These are phyloP conservation scores for Selaginella moellendorffii DNA, from an alignment of 75 land plant genomes.

Conservation along the genomic window DNA sequence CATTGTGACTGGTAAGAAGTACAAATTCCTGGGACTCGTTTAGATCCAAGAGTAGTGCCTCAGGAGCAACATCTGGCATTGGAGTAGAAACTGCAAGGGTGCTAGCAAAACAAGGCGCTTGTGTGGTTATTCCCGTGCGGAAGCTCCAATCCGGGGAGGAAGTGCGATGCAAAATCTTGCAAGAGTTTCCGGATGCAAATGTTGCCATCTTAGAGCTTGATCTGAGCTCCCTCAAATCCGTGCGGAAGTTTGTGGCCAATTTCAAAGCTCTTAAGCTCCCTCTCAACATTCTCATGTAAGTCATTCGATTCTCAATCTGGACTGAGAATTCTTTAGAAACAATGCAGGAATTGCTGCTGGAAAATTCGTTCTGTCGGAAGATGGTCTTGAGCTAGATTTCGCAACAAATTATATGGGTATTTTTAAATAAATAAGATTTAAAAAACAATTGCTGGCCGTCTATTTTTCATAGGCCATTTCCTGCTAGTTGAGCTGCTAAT, in stretches of 20 bases:
- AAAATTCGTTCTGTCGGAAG: not conserved
- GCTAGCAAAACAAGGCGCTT: constrained; percentile 53
- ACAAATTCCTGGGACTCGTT: too few relatives aligned
- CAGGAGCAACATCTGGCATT: constrained; percentile 79
- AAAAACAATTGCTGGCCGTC: too few relatives aligned
- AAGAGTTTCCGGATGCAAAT: constrained; percentile 32
- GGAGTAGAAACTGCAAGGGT: constrained; percentile 76
- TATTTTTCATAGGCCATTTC: constrained; percentile 41
- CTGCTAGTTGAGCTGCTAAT: constrained; percentile 32
- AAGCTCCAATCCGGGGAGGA: constrained; percentile 53
- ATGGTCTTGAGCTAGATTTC: not conserved
- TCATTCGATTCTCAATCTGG: not conserved
- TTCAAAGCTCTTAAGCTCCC: constrained; percentile 36
- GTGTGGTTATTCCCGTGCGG: constrained; percentile 51
- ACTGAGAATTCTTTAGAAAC: not conserved
- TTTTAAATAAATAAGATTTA: too few relatives aligned
- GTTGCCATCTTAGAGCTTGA: constrained; percentile 40
- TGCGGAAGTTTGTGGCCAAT: constrained; percentile 34
- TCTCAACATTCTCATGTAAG: constrained; percentile 66
- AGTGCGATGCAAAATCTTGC: constrained; percentile 29
- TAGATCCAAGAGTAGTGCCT: too few relatives aligned
- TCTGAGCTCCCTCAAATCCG: constrained; percentile 50
- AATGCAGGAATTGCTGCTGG: not conserved
- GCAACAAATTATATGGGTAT: not conserved
- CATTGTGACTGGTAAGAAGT: constrained; percentile 60